Evolutionary conservation across 768 basidiomycete species (phyloP), one percentile per base, ranked within the genome.

Genomic region (Sporobolomyces phaffii): DNA sequence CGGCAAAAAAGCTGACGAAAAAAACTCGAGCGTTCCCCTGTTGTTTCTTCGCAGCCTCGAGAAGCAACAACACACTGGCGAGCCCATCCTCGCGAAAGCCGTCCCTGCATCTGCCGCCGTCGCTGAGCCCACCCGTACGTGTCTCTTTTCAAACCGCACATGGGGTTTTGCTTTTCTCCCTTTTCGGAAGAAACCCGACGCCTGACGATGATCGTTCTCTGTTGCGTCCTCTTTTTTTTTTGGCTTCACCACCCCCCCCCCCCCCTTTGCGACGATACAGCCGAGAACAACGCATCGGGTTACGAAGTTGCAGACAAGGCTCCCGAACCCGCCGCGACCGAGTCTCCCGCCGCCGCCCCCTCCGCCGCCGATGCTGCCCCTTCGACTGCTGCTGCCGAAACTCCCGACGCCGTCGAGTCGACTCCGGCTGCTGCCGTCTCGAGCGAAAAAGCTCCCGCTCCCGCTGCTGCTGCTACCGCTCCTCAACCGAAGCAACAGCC

Each of bases 21-120:
- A n/a, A n/a, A n/a, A n/a, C n/a, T 38, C n/a, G 14, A 22, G 22
- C 26, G 28, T 10, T 13, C 4, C 24, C 13, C 24, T 41, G 52
- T 33, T 44, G n/a, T 28, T 24, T 18, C 29, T n/a, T 22, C 9
- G 18, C 62, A 69, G 58, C 0, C 63, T 64, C 53, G 68, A 43
- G n/a, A 57, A 47, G 68, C 6, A 14, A 20, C 43, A 45, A 41
- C 56, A 59, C 20, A 1, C 28, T 4, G 66, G 66, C 40, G 66
- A 51, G 34, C 66, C 66, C 36, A 50, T 52, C 20, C 47, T 68
- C 31, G 66, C 49, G 40, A 68, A 68, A 56, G 61, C 66, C 1
- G 26, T 68, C 29, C 66, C 66, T 1, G 36, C 48, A 5, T 58
- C 56, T 6, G 56, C 56, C 24, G 43, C 50, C 45, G 62, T 53